phyloP scores from a whole-genome alignment of 2,329 filamentous ascomycete genomes.

The Aspergillus pseudoglaucus region DNA sequence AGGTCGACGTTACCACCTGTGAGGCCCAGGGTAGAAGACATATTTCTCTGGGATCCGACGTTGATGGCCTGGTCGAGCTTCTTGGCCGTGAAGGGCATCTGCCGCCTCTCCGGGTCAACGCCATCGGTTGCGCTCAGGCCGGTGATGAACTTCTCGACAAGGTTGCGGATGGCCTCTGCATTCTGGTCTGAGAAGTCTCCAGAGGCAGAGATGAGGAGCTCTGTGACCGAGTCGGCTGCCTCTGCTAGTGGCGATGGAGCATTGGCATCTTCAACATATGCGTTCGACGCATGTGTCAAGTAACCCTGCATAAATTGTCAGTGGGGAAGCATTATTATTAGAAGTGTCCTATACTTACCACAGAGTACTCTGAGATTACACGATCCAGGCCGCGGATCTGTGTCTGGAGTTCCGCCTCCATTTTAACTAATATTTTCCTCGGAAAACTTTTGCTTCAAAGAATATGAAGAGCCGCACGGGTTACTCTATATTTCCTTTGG shows the following conservation, averaged over 20 bases:
- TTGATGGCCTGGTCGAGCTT: constrained; percentile 92
- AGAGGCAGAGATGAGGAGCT: constrained; percentile 86
- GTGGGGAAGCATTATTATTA: neutral
- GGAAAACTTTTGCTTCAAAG: neutral
- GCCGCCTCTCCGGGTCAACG: constrained; percentile 57
- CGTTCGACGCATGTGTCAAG: constrained; percentile 82
- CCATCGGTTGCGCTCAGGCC: constrained; percentile 71
- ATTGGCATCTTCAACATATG: constrained; percentile 66
- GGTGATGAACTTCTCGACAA: constrained; percentile 85
- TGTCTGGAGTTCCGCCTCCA: constrained; percentile 83
- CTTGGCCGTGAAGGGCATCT: constrained; percentile 69
- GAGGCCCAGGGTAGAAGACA: constrained; percentile 90
- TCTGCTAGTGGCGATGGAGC: constrained; percentile 73
- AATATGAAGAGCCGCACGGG: no score
- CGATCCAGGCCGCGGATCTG: constrained; percentile 83
- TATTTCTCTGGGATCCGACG: constrained; percentile 87
- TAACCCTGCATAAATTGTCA: constrained; percentile 55
- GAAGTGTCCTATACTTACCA: constrained; percentile 36
- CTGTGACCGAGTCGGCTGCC: constrained; percentile 76
- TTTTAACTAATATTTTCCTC: constrained; percentile 31
- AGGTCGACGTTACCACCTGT: constrained; percentile 79
- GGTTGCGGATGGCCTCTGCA: constrained; percentile 68
- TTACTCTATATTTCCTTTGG: neutral
- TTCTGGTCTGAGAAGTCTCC: constrained; percentile 67
- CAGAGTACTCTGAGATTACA: constrained; percentile 83